These are phyloP conservation scores for Arthrobotrys sinensis DNA, from an alignment of 2,329 filamentous ascomycete species.

Conservation along the genomic window DNA sequence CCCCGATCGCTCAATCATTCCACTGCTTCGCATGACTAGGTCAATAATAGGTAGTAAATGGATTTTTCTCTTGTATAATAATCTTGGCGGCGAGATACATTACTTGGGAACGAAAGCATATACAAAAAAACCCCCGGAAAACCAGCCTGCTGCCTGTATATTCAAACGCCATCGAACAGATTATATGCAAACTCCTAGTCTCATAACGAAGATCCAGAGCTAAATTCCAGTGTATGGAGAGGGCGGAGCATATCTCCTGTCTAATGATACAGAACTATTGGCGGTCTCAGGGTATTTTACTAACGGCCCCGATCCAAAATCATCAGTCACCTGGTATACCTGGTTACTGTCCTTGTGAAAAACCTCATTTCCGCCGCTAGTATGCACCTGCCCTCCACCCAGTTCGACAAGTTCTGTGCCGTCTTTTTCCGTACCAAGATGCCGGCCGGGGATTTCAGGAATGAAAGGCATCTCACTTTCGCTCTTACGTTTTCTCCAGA, in stretches of 20 bases:
- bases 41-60: too few species aligned
- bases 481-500: not conserved
- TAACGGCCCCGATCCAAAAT: not conserved
- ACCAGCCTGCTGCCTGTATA: too few species aligned
- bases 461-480: not conserved
- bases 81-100: too few species aligned
- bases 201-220: not conserved
- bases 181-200: too few species aligned
- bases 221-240: not conserved
- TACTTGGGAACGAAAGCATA: too few species aligned
- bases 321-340: not conserved
- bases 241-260: not conserved
- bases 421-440: not conserved
- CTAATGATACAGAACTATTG: not conserved
- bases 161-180: too few species aligned
- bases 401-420: not conserved
- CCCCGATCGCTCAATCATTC: too few species aligned
- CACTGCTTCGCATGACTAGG: too few species aligned
- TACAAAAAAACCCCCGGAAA: too few species aligned
- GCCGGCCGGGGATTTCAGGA: not conserved
- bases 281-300: not conserved
- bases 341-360: not conserved
- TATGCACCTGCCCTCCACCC: not conserved
- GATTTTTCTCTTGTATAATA: too few species aligned
- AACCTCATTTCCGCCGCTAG: not conserved